These are phyloP conservation scores for Vigna trinervia DNA, from an alignment of 306 rosid species.

Conservation along the genomic window DNA sequence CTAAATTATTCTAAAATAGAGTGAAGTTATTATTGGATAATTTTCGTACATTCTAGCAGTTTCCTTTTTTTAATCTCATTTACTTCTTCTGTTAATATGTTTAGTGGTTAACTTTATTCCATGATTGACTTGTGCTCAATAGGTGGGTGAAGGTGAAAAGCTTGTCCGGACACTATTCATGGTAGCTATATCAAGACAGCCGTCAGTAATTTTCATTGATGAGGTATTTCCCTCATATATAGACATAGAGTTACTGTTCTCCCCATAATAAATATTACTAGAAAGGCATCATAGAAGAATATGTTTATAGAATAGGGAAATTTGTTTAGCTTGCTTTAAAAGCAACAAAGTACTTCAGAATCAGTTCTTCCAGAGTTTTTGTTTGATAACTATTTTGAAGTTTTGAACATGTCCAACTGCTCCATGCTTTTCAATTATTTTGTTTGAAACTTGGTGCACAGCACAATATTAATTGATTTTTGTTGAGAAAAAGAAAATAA, in stretches of 20 bases:
- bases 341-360: constrained; percentile 19
- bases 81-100: constrained; percentile 5
- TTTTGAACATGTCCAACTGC: background rate
- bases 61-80: constrained; percentile 16
- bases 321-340: constrained; percentile 8
- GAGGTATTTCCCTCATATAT: constrained; percentile 63
- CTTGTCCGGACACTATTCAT: constrained; percentile 92
- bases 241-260: constrained; percentile 11
- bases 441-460: constrained; percentile 35
- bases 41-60: background rate
- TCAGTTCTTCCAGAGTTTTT: constrained; percentile 14
- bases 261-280: background rate
- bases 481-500: background rate
- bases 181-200: constrained; percentile 94
- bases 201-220: constrained; percentile 96
- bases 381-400: constrained; percentile 23
- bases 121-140: constrained; percentile 45
- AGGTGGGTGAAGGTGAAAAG: constrained; percentile 98
- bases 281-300: background rate
- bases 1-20: background rate
- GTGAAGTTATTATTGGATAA: background rate
- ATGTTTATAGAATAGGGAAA: constrained; percentile 29
- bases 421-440: background rate
- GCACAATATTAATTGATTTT: constrained; percentile 11
- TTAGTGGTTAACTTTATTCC: constrained; percentile 34